Conservation (phyloP, 257 asterid genomes). For the Nicotiana attenuata region DNA sequence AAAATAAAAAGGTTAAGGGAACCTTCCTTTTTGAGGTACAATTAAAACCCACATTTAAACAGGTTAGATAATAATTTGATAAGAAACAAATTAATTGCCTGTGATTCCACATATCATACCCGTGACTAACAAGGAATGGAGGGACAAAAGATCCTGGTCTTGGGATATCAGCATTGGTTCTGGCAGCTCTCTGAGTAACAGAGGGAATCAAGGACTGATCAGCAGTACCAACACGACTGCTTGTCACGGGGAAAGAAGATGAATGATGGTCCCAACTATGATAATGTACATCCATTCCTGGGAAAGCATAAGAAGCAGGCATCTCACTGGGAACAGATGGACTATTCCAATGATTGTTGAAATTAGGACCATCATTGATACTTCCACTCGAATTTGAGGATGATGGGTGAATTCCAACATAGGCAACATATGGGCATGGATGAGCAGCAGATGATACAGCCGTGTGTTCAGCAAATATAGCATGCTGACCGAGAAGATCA, state of each 20-base stretch:
- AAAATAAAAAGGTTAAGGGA: not conserved
- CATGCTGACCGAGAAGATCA: conserved; percentile 59
- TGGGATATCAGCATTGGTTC: conserved; percentile 58
- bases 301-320: conserved; percentile 58
- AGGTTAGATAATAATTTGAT: not conserved
- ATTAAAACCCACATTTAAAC: not conserved
- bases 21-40: not conserved
- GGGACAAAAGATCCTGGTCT: conserved; percentile 66
- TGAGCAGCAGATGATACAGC: conserved; percentile 63
- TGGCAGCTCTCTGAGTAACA: conserved; percentile 49
- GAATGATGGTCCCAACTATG: conserved; percentile 68
- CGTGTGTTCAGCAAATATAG: conserved; percentile 61
- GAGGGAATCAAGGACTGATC: conserved; percentile 55
- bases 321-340: conserved; percentile 59
- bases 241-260: conserved; percentile 42
- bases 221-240: conserved; percentile 51
- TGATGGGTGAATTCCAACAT: conserved; percentile 70
- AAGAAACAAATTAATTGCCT: conserved; percentile 2
- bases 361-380: conserved; percentile 63
- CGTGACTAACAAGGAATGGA: conserved; percentile 63
- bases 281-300: conserved; percentile 56
- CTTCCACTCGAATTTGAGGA: conserved; percentile 61
- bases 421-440: conserved; percentile 83
- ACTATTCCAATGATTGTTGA: conserved; percentile 65
- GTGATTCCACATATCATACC: conserved; percentile 36